A percentile compares a stretch with the other conserved stretches of the same genome.
phyloP scores from a whole-genome alignment of 176 grass and related monocot species.

The Aechmea fasciata region DNA sequence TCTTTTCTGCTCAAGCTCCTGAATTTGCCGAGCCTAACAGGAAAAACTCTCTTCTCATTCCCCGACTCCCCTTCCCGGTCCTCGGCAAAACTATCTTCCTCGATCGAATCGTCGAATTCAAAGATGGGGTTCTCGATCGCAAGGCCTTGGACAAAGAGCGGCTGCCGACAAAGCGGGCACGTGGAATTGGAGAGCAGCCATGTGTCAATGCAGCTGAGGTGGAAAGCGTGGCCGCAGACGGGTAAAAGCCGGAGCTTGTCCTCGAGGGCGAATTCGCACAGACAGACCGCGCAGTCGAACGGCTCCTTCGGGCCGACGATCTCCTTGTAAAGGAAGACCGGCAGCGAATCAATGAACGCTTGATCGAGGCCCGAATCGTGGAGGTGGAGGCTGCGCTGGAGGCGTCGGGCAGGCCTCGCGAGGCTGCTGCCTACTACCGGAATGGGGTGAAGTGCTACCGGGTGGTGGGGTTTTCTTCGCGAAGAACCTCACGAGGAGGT shows the following conservation, averaged over 20 bases:
- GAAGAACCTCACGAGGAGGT: constrained; percentile 64
- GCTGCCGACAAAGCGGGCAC: constrained; percentile 76
- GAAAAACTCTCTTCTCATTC: constrained; percentile 34
- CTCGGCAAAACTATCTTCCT: constrained; percentile 28
- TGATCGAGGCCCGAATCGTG: constrained; percentile 63
- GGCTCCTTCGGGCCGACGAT: constrained; percentile 52
- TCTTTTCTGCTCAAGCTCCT: constrained; percentile 28
- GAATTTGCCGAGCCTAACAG: constrained; percentile 81
- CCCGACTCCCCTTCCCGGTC: constrained; percentile 9
- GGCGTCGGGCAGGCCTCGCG: constrained; percentile 28
- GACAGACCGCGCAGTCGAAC: constrained; percentile 92
- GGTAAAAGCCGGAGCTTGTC: constrained; percentile 90
- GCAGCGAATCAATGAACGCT: constrained; percentile 63
- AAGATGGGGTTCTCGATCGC: constrained; percentile 30
- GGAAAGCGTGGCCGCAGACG: constrained; percentile 83
- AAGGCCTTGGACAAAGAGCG: constrained; percentile 24
- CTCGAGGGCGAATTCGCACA: constrained; percentile 44
- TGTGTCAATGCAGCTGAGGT: constrained; percentile 75
- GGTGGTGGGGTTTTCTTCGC: constrained; percentile 42
- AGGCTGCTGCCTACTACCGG: constrained; percentile 1
- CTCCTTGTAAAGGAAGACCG: constrained; percentile 68
- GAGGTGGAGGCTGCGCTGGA: constrained; percentile 66
- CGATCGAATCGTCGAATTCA: constrained; percentile 30
- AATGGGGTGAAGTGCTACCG: background rate
- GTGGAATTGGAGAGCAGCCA: constrained; percentile 86